A percentile compares a stretch with the other conserved stretches of the same genome.
Conservation (phyloP, 106 monocot genomes). For the Cymbidium sinense region DNA sequence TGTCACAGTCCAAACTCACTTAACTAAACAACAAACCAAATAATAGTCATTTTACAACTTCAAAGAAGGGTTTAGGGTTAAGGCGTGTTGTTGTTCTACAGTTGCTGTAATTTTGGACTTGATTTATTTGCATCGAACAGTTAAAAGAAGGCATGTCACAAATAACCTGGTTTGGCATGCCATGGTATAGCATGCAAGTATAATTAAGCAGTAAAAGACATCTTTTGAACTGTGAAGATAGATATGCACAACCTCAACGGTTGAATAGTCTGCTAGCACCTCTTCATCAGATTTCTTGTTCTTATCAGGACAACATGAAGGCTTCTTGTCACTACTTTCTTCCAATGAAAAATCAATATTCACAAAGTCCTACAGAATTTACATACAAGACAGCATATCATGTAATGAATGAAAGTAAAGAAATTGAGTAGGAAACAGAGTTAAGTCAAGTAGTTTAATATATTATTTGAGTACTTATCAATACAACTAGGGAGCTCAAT, state of each 20-base stretch:
- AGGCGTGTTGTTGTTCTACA: no score
- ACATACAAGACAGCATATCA: slow-evolving; percentile 1
- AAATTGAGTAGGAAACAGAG: not conserved
- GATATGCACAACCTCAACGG: not conserved
- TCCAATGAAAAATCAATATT: not conserved
- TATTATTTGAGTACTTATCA: no score
- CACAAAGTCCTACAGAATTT: not conserved
- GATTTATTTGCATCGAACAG: no score
- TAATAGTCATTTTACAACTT: no score
- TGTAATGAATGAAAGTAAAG: not conserved
- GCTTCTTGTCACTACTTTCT: not conserved
- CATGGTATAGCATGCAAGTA: not conserved
- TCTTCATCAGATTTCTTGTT: not conserved
- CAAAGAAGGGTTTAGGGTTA: no score
- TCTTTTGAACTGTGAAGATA: not conserved
- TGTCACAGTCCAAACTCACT: not conserved
- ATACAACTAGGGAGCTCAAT: no score
- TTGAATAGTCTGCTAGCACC: not conserved
- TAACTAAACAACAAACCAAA: no score
- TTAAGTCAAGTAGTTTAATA: not conserved
- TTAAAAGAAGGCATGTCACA: no score
- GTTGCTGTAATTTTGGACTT: no score
- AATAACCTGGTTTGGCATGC: not conserved
- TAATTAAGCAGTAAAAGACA: not conserved
- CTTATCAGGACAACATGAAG: not conserved